phyloP scores from a whole-genome alignment of 208 protist species.

The Trypanosomatidae sp. region DNA sequence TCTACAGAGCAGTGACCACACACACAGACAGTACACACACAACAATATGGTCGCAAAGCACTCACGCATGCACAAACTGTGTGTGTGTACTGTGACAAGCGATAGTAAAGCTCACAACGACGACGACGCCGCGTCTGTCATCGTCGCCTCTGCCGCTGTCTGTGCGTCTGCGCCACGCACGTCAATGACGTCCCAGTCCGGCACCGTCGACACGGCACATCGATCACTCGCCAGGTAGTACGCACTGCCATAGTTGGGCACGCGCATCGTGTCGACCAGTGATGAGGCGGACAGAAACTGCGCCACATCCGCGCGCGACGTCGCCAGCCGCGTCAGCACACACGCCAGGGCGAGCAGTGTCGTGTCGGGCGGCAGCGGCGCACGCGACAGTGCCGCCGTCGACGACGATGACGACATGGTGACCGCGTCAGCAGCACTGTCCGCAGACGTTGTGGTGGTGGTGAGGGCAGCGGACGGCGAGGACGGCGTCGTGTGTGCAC shows the following conservation, averaged over 20 bases:
- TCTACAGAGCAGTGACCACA: too few species aligned
- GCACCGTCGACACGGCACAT: not conserved
- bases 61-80: not conserved
- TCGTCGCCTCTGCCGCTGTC: not conserved
- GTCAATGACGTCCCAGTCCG: not conserved
- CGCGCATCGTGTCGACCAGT: not conserved
- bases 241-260: not conserved
- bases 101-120: too few species aligned
- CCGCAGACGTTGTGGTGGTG: too few species aligned
- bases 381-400: conserved; percentile 18
- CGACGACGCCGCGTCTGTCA: not conserved
- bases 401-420: conserved; percentile 8
- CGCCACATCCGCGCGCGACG: not conserved
- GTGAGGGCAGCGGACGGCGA: too few species aligned
- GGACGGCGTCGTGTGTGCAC: too few species aligned
- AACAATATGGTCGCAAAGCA: conserved; percentile 1
- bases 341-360: not conserved
- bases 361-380: not conserved
- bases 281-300: not conserved
- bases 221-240: not conserved
- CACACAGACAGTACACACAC: not conserved
- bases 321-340: not conserved
- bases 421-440: too few species aligned
- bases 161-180: not conserved
- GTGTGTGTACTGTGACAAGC: not conserved